Evolutionary conservation across 2,329 filamentous ascomycete genomes (phyloP).

Genomic region (Pseudomassariella vexata): DNA sequence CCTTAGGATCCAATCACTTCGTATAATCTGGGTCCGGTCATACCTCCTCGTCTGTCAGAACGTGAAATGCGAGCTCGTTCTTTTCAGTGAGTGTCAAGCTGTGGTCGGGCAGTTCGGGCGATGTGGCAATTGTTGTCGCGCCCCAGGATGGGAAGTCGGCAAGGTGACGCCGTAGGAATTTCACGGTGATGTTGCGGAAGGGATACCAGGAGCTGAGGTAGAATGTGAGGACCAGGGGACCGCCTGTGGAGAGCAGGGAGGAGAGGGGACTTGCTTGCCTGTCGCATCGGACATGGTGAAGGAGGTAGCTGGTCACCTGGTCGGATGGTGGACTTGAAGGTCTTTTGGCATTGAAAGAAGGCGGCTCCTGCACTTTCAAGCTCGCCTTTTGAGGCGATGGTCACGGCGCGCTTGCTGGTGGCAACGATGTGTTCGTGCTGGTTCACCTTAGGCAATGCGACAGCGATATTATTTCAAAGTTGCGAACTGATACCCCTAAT

Average conservation of each 20-base stretch:
- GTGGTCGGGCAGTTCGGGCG: constrained; percentile 33
- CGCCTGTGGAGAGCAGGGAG: constrained; percentile 23
- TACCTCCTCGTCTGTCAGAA: constrained; percentile 33
- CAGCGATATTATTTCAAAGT: no score
- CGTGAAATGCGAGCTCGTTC: constrained; percentile 31
- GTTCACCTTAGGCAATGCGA: no score
- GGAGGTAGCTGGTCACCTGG: no score
- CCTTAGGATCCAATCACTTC: constrained; percentile 28
- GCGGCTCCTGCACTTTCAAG: no score
- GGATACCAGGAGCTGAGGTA: constrained; percentile 42
- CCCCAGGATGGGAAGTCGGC: constrained; percentile 27
- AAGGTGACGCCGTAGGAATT: constrained; percentile 27
- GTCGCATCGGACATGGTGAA: no score
- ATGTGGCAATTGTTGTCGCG: constrained; percentile 34
- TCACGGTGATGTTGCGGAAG: constrained; percentile 35
- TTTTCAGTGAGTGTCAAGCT: constrained; percentile 32
- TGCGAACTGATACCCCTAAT: no score
- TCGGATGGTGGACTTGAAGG: no score
- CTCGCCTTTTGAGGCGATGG: no score
- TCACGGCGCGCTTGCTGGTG: no score
- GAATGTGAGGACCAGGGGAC: constrained; percentile 36
- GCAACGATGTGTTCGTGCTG: no score
- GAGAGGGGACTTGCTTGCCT: no score
- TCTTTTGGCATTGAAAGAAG: no score
- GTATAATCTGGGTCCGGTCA: constrained; percentile 30